phyloP scores from a whole-genome alignment of 2,329 filamentous ascomycete genomes.

The Metarhizium guizhouense region DNA sequence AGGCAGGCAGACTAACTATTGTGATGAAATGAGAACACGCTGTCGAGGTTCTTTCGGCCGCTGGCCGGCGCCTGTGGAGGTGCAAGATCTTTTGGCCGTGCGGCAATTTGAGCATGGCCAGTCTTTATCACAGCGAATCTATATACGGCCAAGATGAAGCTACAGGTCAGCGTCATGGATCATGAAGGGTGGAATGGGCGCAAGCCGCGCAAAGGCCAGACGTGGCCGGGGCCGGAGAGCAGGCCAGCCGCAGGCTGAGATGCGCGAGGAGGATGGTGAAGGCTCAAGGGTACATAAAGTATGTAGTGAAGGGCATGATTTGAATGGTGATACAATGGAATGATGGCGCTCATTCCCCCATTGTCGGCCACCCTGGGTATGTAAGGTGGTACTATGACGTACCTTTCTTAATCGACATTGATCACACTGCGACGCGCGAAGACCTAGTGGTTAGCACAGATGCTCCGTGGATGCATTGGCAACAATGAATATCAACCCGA shows the following conservation, averaged over 20 bases:
- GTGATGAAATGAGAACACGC: slow-evolving; percentile 49
- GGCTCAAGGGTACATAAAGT: neutral
- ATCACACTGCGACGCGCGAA: slow-evolving; percentile 28
- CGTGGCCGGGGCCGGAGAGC: no score
- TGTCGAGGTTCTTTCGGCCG: slow-evolving; percentile 46
- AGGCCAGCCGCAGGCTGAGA: no score
- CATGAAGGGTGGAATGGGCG: neutral
- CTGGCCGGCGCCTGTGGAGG: slow-evolving; percentile 45
- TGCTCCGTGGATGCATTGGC: neutral
- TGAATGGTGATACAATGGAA: neutral
- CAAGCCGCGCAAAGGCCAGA: neutral
- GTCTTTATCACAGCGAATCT: slow-evolving; percentile 53
- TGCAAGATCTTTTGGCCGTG: slow-evolving; percentile 42
- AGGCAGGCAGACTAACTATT: slow-evolving; percentile 38
- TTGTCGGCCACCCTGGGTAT: neutral
- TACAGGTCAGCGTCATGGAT: slow-evolving; percentile 4
- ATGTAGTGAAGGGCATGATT: neutral
- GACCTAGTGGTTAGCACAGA: slow-evolving; percentile 1
- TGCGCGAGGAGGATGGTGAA: neutral
- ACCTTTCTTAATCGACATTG: slow-evolving; percentile 35
- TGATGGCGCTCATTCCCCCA: neutral
- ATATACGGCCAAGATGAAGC: neutral
- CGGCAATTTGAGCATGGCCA: slow-evolving; percentile 50
- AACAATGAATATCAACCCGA: no score
- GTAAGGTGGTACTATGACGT: slow-evolving; percentile 11